phyloP scores from a whole-genome alignment of 2,329 filamentous ascomycete species.

The Atkinsonella hypoxylon region DNA sequence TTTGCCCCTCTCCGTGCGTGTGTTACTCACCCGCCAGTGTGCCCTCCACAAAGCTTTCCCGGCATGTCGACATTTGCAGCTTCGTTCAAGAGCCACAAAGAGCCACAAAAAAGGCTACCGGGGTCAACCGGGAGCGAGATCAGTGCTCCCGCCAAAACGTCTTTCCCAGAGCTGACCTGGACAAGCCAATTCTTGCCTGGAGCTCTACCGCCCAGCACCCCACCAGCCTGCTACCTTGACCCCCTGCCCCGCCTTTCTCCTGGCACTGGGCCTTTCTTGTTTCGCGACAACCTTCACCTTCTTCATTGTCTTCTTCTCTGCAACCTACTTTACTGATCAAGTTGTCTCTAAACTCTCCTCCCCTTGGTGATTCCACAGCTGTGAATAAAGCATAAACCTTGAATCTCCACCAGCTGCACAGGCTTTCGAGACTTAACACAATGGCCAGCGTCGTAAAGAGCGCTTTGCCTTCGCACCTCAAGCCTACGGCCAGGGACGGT shows the following conservation, averaged over 20 bases:
- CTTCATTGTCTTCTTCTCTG: neutral
- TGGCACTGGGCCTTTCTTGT: neutral
- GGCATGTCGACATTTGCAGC: neutral
- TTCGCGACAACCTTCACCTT: slow-evolving; percentile 1
- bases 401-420: neutral
- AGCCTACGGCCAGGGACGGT: slow-evolving; percentile 38
- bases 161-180: neutral
- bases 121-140: neutral
- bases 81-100: neutral
- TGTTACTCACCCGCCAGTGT: neutral
- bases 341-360: neutral
- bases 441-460: slow-evolving; percentile 64
- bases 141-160: neutral
- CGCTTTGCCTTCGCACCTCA: slow-evolving; percentile 76
- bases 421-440: slow-evolving; percentile 14
- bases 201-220: slow-evolving; percentile 1
- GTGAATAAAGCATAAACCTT: neutral
- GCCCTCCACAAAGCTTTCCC: neutral
- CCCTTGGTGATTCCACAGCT: neutral
- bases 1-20: slow-evolving; percentile 1
- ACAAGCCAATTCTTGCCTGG: neutral
- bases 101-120: neutral
- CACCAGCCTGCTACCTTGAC: neutral
- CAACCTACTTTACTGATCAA: neutral
- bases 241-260: slow-evolving; percentile 4